Conservation (phyloP, 2,329 filamentous ascomycete species). For the Paracorniculantispora psalliotae region DNA sequence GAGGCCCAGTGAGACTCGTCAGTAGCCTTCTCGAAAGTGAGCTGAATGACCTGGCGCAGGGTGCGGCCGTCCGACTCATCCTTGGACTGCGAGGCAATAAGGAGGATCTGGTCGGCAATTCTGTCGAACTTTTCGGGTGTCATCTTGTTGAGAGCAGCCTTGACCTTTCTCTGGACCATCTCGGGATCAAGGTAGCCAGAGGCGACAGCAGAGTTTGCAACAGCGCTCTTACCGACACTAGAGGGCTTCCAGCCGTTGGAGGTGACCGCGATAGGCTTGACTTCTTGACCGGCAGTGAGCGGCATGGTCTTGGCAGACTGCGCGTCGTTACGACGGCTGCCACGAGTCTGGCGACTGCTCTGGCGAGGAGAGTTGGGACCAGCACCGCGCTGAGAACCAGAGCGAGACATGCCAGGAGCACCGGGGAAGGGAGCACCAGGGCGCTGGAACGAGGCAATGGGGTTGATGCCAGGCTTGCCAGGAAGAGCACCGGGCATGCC, state of each 20-base stretch:
- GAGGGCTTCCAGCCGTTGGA: constrained; percentile 84
- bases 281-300: constrained; percentile 73
- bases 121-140: constrained; percentile 98
- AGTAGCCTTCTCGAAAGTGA: constrained; percentile 98
- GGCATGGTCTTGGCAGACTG: constrained; percentile 84
- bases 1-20: constrained; percentile 98
- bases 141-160: constrained; percentile 99
- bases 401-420: constrained; percentile 59
- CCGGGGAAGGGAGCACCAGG: constrained; percentile 57
- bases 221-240: constrained; percentile 51
- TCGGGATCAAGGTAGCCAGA: constrained; percentile 72
- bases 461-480: constrained; percentile 48
- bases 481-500: constrained; percentile 68
- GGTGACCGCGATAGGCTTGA: constrained; percentile 73
- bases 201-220: constrained; percentile 35
- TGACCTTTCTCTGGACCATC: constrained; percentile 97
- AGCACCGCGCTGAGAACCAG: constrained; percentile 53
- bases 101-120: constrained; percentile 87
- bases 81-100: constrained; percentile 91
- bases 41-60: constrained; percentile 93
- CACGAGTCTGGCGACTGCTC: constrained; percentile 56
- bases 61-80: constrained; percentile 92
- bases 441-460: constrained; percentile 37
- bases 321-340: constrained; percentile 65
- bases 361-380: constrained; percentile 68